Evolutionary conservation across 179 eudicot species (phyloP), one percentile per base, ranked within the genome.

Genomic region (Beta lomatogona): DNA sequence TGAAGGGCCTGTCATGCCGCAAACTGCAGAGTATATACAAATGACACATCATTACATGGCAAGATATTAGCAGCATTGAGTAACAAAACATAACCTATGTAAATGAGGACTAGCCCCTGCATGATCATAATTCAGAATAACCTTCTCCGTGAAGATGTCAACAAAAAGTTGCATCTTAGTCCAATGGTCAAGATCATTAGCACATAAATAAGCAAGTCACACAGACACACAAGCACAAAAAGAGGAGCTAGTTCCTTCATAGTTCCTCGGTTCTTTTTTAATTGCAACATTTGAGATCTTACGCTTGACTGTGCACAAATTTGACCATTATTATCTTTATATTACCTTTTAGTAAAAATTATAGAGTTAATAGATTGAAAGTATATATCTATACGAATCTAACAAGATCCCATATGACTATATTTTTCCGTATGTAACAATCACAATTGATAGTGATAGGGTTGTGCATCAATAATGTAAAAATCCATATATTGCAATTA

Each of bases 1-100:
- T 96, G 87, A 94, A 96, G 69, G 99, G 99, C 86, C 99, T 90
- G 84, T 96, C 99, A 73, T 96, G 99, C 82, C 99, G 90, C 84
- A 96, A 88, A 84, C 99, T 96, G 94, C 88, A 89, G 46, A 83
- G 50, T 46, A 85, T 16, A 79, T 11, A 10, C 53, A 70, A 46
- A 61, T 9, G 9, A 59, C 21, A 75, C 63, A 73, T 64, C 72
- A 75, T 67, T 52, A 21, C 73, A 54, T 25, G 65, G 52, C 14
- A 25, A 46, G 52, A 67, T 68, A 31, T 14, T 67, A 55, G 54
- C 25, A 57, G 55, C 50, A 64, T n/a, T 25, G 28, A 50, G 46
- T 63, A 57, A 73, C 18, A 45, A 46, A 22, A 55, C 19, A n/a
- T 25, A 7, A 52, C 53, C 25, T 53, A 72, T 28, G 10, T 44